Evolutionary conservation across 371 early-diverging fungal genomes (phyloP).

Genomic region (Dentiscutata heterogama): DNA sequence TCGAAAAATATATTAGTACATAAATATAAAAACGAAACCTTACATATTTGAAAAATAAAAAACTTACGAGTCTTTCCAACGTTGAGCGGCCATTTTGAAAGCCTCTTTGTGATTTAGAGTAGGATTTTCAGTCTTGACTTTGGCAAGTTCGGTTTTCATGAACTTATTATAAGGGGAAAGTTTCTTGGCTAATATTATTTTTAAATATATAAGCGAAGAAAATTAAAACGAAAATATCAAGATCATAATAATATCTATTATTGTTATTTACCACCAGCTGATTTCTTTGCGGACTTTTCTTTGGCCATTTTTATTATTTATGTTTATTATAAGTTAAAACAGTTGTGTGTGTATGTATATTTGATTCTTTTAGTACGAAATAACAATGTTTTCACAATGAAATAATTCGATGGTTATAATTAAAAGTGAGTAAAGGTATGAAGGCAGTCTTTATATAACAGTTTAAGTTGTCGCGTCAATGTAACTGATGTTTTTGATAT

Average conservation of each 20-base stretch:
- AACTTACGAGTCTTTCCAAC: slow-evolving; percentile 45
- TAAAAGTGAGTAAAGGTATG: background rate
- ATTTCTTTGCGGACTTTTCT: slow-evolving; percentile 38
- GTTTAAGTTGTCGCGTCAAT: background rate
- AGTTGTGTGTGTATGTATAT: background rate
- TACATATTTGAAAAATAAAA: background rate
- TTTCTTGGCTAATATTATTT: slow-evolving; percentile 52
- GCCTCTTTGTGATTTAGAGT: slow-evolving; percentile 70
- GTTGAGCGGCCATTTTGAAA: slow-evolving; percentile 64
- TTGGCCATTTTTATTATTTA: slow-evolving; percentile 33
- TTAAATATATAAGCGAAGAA: background rate
- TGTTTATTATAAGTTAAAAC: background rate
- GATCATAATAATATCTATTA: background rate
- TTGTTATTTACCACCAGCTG: background rate
- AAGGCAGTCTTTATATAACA: background rate
- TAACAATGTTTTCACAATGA: background rate
- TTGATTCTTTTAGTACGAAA: no score
- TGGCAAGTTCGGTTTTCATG: slow-evolving; percentile 76
- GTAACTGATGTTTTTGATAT: no score
- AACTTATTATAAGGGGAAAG: slow-evolving; percentile 74
- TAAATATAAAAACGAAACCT: background rate
- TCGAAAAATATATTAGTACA: background rate
- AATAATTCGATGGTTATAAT: background rate
- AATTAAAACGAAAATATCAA: background rate
- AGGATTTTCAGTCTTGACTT: slow-evolving; percentile 67